These are phyloP conservation scores for Argentina anserina DNA, from an alignment of 306 rosid genomes.

Conservation along the genomic window DNA sequence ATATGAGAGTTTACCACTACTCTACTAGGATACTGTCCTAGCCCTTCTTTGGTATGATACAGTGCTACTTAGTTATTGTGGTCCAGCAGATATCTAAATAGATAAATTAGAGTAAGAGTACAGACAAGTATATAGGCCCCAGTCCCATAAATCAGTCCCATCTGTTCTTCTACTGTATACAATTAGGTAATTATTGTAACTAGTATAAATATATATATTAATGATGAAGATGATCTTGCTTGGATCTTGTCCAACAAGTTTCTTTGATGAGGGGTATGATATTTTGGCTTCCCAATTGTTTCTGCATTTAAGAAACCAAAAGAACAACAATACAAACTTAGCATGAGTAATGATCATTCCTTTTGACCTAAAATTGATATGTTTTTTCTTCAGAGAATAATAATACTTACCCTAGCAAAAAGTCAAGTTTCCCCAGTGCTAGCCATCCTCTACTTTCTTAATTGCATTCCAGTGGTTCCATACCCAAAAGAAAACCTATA, in stretches of 20 bases:
- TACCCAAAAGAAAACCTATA: constrained; percentile 36
- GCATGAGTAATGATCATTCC: neutral
- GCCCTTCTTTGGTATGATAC: constrained; percentile 21
- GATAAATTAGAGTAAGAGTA: constrained; percentile 15
- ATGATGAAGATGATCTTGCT: constrained; percentile 41
- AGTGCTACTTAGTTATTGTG: constrained; percentile 28
- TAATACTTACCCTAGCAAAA: constrained; percentile 54
- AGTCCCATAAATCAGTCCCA: constrained; percentile 48
- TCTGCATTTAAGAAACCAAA: constrained; percentile 39
- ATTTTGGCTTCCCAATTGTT: constrained; percentile 61
- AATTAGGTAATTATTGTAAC: constrained; percentile 69
- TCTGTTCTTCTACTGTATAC: constrained; percentile 55
- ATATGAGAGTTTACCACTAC: neutral
- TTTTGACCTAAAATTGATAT: neutral
- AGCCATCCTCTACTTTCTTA: constrained; percentile 44
- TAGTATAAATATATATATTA: constrained; percentile 48
- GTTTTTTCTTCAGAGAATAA: neutral
- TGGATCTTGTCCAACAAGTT: constrained; percentile 50
- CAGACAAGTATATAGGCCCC: constrained; percentile 31
- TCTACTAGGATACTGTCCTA: neutral
- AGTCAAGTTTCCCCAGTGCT: constrained; percentile 38
- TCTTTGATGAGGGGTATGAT: constrained; percentile 46
- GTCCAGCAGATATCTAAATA: constrained; percentile 41
- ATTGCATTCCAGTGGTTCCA: constrained; percentile 54
- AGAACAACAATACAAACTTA: neutral